Evolutionary conservation across 2,329 filamentous ascomycete genomes (phyloP), one percentile per base, ranked within the genome.

Genomic region (Acrodontium crateriforme): DNA sequence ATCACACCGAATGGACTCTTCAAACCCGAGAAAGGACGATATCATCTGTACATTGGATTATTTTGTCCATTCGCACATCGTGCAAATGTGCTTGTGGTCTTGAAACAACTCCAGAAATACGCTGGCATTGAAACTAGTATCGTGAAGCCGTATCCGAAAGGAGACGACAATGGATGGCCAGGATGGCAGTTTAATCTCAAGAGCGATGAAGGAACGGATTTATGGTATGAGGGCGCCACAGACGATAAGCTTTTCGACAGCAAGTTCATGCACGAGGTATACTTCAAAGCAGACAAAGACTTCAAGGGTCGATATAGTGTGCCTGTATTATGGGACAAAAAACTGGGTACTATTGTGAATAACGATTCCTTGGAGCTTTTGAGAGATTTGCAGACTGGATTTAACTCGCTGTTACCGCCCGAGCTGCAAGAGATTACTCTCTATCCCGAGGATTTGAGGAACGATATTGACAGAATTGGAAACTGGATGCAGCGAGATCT

Each of bases 61-160:
- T 77, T 77, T 53, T 76, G 71, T 40, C 72, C 71, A 2, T 76
- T 74, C 38, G 71, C 72, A 2, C 72, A 76, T 42, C 63, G 71
- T 8, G 65, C 52, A 10, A 72, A 71, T 39, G 51, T 76, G 8
- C 56, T 70, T 6, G 59, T 69, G 4, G 59, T 71, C 26, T 54
- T 76, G 26, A 71, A 73, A 42, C 65, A 67, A 18, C 59, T 77
- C 2, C 55, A 65, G 18, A 49, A 61, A 8, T 54, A 67, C 18
- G 47, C 46, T 4, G 45, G 43, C 6, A 64, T 76, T 23, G 57
- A 63, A 5, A 42, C 73, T 12, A 71, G 67, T 1, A 56, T 76
- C 3, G 71, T 78, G 1, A 68, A 67, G 38, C 66, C 74, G 0
- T 78, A 78, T 36, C 74, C 74, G 0, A 79, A 78, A 45, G 72